Conservation (phyloP, 306 rosid genomes). For the Acmispon strigosus region DNA sequence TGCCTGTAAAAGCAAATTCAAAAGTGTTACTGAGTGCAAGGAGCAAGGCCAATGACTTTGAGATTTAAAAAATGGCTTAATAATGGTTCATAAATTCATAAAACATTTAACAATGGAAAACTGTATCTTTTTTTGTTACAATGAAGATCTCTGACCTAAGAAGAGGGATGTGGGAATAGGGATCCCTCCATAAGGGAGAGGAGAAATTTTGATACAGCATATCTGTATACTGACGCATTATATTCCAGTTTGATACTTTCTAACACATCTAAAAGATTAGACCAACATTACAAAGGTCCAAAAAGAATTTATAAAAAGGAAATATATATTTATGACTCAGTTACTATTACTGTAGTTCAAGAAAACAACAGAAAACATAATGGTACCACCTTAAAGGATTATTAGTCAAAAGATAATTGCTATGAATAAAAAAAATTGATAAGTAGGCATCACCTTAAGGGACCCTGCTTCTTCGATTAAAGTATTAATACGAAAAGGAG, state of each 20-base stretch:
- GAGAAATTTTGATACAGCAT: background rate
- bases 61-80: conserved; percentile 8
- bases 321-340: background rate
- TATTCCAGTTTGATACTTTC: background rate
- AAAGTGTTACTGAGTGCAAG: background rate
- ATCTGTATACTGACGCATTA: background rate
- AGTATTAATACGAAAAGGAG: conserved; percentile 77
- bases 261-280: background rate
- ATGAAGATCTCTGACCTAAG: background rate
- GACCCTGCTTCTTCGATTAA: conserved; percentile 71
- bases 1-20: conserved; percentile 42
- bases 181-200: background rate
- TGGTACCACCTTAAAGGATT: background rate
- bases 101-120: conserved; percentile 3
- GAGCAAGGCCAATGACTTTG: background rate
- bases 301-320: background rate
- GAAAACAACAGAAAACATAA: background rate
- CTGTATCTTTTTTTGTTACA: background rate
- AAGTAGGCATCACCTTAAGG: conserved; percentile 46
- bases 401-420: background rate
- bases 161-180: background rate
- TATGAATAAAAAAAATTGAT: background rate
- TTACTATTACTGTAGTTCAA: conserved; percentile 1
- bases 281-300: background rate
- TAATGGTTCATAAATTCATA: background rate